A percentile compares a stretch with the other conserved stretches of the same genome.
phyloP scores from a whole-genome alignment of 768 basidiomycete genomes.

The Rhodocollybia butyracea region DNA sequence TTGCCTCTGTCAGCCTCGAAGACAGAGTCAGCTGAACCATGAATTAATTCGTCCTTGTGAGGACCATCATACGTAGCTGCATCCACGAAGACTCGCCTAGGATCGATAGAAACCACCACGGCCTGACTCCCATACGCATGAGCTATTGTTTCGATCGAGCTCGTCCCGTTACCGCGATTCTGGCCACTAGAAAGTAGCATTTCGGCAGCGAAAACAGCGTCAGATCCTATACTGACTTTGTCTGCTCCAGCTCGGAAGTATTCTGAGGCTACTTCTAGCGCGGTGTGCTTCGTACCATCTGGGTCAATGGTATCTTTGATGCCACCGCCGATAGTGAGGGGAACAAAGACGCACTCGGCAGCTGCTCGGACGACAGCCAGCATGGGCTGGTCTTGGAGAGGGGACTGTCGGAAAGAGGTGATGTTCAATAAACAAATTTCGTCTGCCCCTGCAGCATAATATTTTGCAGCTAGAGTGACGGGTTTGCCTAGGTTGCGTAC shows the following conservation, averaged over 20 bases:
- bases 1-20: constrained; percentile 58
- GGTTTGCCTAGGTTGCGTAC: constrained; percentile 99
- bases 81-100: constrained; percentile 80
- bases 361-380: constrained; percentile 89
- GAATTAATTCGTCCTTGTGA: constrained; percentile 60
- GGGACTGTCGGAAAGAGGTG: constrained; percentile 97
- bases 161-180: constrained; percentile 61
- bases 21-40: constrained; percentile 37
- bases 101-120: constrained; percentile 97
- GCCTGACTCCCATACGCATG: constrained; percentile 91
- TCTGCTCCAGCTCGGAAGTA: constrained; percentile 98
- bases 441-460: constrained; percentile 88
- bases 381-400: constrained; percentile 97
- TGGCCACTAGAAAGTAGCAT: constrained; percentile 49
- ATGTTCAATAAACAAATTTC: constrained; percentile 98
- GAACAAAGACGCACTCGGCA: constrained; percentile 89
- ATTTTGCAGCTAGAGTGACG: constrained; percentile 82
- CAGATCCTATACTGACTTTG: constrained; percentile 96
- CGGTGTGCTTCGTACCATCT: constrained; percentile 82
- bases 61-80: constrained; percentile 63
- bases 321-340: constrained; percentile 97
- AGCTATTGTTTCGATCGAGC: constrained; percentile 92
- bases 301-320: constrained; percentile 96
- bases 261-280: constrained; percentile 90
- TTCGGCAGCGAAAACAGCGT: constrained; percentile 94